Conservation (phyloP, 176 grass and related monocot genomes). For the Rhynchospora tenuis region DNA sequence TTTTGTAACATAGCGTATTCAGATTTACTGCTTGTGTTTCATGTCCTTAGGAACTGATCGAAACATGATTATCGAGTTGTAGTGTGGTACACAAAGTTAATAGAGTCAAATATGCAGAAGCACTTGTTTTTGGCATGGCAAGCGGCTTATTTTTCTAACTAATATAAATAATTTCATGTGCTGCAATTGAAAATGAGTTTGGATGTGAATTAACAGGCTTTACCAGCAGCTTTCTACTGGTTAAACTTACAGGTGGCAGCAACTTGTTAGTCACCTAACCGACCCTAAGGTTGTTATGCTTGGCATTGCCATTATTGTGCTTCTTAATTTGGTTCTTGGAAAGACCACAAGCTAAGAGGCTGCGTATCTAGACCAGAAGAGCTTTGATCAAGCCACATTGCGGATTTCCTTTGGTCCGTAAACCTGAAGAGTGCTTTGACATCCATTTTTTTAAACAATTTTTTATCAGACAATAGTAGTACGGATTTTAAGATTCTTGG, state of each 20-base stretch:
- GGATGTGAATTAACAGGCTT: slow-evolving; percentile 85
- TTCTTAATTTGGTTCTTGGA: slow-evolving; percentile 58
- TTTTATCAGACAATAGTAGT: neutral
- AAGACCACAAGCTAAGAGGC: slow-evolving; percentile 40
- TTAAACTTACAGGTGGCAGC: slow-evolving; percentile 92
- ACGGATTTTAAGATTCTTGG: neutral
- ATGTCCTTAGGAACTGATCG: neutral
- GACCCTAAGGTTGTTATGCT: slow-evolving; percentile 55
- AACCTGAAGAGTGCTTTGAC: neutral
- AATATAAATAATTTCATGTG: neutral
- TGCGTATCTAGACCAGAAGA: neutral
- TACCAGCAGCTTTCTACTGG: slow-evolving; percentile 99
- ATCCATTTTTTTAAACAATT: neutral
- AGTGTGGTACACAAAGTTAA: neutral
- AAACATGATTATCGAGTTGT: neutral
- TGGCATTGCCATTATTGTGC: slow-evolving; percentile 41
- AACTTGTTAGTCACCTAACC: slow-evolving; percentile 45
- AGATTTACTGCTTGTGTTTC: neutral
- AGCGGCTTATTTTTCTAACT: neutral
- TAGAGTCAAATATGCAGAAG: neutral
- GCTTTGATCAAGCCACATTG: neutral
- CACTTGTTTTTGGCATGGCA: neutral
- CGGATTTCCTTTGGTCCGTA: neutral
- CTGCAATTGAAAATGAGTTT: slow-evolving; percentile 16
- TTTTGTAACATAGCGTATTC: neutral